Evolutionary conservation across 1,284 basidiomycete species (phyloP).

Genomic region (Moniliella sp.): DNA sequence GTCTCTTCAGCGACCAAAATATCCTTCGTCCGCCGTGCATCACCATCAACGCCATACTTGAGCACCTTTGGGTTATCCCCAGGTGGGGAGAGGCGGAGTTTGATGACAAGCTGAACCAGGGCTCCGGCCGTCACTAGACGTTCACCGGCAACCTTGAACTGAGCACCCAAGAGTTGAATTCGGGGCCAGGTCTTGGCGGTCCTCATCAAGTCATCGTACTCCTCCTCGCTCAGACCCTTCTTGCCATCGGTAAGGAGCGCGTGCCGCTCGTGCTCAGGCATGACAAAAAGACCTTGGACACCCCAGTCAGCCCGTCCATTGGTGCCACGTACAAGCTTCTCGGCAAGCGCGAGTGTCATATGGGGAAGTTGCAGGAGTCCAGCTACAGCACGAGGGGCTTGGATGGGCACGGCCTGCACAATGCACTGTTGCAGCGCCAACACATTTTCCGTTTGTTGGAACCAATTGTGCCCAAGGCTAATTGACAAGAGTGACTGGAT

Average conservation of each 20-base stretch:
- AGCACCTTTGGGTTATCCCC: conserved; percentile 20
- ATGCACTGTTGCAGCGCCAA: conserved; percentile 68
- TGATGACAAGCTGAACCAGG: conserved; percentile 67
- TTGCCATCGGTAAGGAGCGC: conserved; percentile 16
- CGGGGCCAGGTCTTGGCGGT: conserved; percentile 55
- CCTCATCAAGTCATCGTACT: conserved; percentile 46
- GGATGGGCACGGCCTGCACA: conserved; percentile 51
- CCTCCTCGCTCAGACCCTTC: conserved; percentile 6
- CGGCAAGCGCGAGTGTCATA: conserved; percentile 10
- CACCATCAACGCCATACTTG: conserved; percentile 6
- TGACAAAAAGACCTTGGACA: conserved; percentile 26
- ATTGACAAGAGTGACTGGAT: conserved; percentile 66
- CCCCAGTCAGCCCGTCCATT: conserved; percentile 12
- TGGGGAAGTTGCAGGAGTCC: conserved; percentile 28
- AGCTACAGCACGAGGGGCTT: conserved; percentile 5
- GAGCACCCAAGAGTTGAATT: conserved; percentile 59
- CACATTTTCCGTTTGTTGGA: conserved; percentile 53
- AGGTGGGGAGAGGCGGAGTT: conserved; percentile 49
- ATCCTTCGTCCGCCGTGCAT: conserved; percentile 8
- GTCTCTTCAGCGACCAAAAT: conserved; percentile 35
- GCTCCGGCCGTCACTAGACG: conserved; percentile 65
- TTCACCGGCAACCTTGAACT: conserved; percentile 81
- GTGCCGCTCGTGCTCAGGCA: conserved; percentile 37
- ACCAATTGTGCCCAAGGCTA: conserved; percentile 68
- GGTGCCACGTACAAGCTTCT: conserved; percentile 8